These are phyloP conservation scores for Fusarium sp. DNA, from an alignment of 2,329 filamentous ascomycete species.

Conservation along the genomic window DNA sequence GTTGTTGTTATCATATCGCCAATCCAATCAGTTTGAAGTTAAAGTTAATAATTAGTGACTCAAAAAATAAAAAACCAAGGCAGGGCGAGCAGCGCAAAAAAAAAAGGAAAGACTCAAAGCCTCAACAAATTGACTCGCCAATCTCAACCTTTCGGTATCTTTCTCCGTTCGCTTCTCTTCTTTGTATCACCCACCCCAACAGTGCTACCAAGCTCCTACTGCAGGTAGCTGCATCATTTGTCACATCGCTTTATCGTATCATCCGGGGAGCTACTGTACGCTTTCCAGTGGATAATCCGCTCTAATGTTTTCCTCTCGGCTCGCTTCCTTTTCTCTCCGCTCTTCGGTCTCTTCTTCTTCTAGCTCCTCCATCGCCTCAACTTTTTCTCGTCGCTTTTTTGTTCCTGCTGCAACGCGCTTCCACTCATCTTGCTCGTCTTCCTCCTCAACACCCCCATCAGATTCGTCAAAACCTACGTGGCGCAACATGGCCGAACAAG, in stretches of 20 bases:
- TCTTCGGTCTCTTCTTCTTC: constrained; percentile 19
- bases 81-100: not conserved
- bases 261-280: not conserved
- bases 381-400: constrained; percentile 1
- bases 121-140: constrained; percentile 29
- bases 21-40: constrained; percentile 28
- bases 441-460: not conserved
- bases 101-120: not conserved
- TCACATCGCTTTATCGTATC: constrained; percentile 29
- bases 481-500: constrained; percentile 52
- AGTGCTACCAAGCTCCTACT: constrained; percentile 14
- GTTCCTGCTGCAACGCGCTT: constrained; percentile 6
- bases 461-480: constrained; percentile 25
- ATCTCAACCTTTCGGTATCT: constrained; percentile 24
- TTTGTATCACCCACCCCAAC: constrained; percentile 9
- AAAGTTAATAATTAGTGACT: constrained; percentile 12
- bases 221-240: constrained; percentile 17
- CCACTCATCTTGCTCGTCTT: constrained; percentile 13
- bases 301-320: constrained; percentile 41
- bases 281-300: constrained; percentile 25
- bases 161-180: constrained; percentile 13
- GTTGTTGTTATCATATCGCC: constrained; percentile 22
- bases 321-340: constrained; percentile 29
- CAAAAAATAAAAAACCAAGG: constrained; percentile 5
- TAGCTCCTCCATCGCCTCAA: constrained; percentile 1